Conservation (phyloP, 345 rosid genomes). For the Durio zibethinus region DNA sequence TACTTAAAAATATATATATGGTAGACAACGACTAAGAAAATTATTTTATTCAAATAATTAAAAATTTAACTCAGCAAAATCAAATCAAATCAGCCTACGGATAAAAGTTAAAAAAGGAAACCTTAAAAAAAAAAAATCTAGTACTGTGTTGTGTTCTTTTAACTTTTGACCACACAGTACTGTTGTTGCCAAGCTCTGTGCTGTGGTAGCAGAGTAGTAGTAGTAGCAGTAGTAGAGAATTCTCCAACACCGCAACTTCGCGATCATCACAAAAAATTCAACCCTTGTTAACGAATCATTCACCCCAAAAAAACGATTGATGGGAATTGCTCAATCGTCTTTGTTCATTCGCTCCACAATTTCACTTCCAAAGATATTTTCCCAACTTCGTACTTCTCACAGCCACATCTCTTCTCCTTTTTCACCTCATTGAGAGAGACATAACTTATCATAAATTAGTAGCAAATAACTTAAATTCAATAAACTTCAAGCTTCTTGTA, state of each 20-base stretch:
- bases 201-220: background rate
- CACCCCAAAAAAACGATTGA: slow-evolving; percentile 5
- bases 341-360: slow-evolving; percentile 9
- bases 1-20: too few relatives aligned
- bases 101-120: too few relatives aligned
- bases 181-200: background rate
- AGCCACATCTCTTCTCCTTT: slow-evolving; percentile 1
- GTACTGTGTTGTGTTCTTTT: too few relatives aligned
- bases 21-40: too few relatives aligned
- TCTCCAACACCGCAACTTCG: background rate
- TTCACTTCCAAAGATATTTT: slow-evolving; percentile 7
- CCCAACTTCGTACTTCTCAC: slow-evolving; percentile 2
- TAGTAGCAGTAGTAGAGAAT: background rate
- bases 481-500: background rate
- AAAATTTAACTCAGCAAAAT: too few relatives aligned
- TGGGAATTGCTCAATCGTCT: slow-evolving; percentile 1
- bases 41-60: too few relatives aligned
- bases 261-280: background rate
- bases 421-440: background rate
- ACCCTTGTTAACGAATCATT: background rate
- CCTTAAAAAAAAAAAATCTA: too few relatives aligned
- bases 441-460: background rate
- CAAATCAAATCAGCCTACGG: too few relatives aligned
- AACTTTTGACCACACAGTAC: background rate
- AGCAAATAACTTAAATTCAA: background rate